Percentiles rank a stretch among this genome's conserved stretches.
Evolutionary conservation across 192 early-diverging fungal species (phyloP).

Genomic region (Mortierella alpina): DNA sequence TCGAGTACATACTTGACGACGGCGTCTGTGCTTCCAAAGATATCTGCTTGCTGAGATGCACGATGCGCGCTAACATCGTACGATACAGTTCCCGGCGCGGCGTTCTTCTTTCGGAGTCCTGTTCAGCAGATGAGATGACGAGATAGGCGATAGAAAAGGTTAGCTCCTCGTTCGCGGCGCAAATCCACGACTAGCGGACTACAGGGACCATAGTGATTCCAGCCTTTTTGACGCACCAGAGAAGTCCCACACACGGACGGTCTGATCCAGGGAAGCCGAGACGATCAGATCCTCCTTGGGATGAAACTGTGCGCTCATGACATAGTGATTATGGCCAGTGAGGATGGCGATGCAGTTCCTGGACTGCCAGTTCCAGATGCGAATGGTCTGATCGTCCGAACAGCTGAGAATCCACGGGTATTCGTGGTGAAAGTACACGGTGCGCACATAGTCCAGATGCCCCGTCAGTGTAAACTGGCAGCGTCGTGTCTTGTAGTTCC

Average conservation of each 20-base stretch:
- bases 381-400: constrained; percentile 98
- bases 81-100: constrained; percentile 67
- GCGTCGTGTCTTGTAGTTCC: constrained; percentile 98
- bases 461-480: constrained; percentile 97
- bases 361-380: constrained; percentile 99
- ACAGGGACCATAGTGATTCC: not conserved
- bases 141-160: not conserved
- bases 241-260: constrained; percentile 99
- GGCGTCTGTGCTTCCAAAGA: constrained; percentile 96
- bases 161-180: not conserved
- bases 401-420: constrained; percentile 97
- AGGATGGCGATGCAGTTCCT: constrained; percentile 96
- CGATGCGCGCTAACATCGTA: constrained; percentile 64
- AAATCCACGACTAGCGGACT: not conserved
- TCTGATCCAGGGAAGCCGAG: constrained; percentile 95
- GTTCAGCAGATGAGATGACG: not conserved
- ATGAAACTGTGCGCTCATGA: constrained; percentile 99
- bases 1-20: constrained; percentile 98
- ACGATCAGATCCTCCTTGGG: constrained; percentile 97
- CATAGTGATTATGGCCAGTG: constrained; percentile 99
- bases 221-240: constrained; percentile 68
- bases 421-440: constrained; percentile 97
- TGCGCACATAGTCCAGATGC: constrained; percentile 98
- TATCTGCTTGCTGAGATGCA: constrained; percentile 82
- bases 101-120: constrained; percentile 76